Base-by-base conservation (phyloP, 192 early-diverging fungal genomes). In the Gamsiella multidivaricata region DNA sequence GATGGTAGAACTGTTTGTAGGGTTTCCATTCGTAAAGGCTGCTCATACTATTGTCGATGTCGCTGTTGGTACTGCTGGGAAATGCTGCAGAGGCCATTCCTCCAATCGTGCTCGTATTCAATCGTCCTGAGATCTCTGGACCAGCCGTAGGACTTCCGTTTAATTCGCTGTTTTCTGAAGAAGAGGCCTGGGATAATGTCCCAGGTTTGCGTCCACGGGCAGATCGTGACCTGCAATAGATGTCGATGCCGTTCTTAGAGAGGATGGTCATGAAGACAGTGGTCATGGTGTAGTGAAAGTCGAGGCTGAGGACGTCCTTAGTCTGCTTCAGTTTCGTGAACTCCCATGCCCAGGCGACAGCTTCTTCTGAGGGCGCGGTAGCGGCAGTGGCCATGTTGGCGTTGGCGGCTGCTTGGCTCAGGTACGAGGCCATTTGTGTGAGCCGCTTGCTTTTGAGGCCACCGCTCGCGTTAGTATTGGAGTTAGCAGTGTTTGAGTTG, bases 181-280 rank as follows among this genome's bases (percentile, higher is more conserved):
- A 25, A 25, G 34, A 45, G 32, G 15, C 49, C 4, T n/a, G 17
- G 14, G 61, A 33, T 37, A 22, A 37, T 3, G 28, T 26, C 14
- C 20, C 50, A 26, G 65, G 49, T 37, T 50, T 53, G 11, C 64
- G 31, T 39, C 65, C 71, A 37, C 71, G 56, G 0, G 63, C 59
- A 17, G 58, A 54, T 26, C 34, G 54, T 3, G 72, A 59, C 17
- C 72, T 47, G 20, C 31, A 67, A 56, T 61, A 76, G 15, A 76
- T 76, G 28, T 76, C 72, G 17, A 76, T 76, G 17, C 59, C 65
- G 7, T 26, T 67, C 65, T 67, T 76, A 50, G 72, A 76, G 12
- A 76, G 53, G 3, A 76, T 47, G 11, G 72, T 76, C 72, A 76
- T 76, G 33, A 61, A 76, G 23, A 76, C 72, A 1, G 72, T 76